These are phyloP conservation scores for Ceratocystis ficicola DNA, from an alignment of 2,329 filamentous ascomycete species.

Conservation along the genomic window DNA sequence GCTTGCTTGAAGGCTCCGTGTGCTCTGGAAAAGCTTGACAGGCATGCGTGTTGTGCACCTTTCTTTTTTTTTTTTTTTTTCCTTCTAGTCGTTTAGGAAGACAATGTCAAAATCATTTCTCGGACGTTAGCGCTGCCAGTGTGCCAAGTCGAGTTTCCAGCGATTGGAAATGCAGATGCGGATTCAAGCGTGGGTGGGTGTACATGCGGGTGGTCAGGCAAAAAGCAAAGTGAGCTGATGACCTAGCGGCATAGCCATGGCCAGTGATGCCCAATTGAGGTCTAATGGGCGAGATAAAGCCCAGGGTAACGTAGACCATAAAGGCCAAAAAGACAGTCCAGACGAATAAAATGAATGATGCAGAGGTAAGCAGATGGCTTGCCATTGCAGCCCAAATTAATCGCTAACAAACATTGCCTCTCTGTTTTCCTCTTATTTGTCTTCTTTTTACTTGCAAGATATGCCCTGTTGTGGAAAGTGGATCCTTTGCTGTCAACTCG, in stretches of 20 bases:
- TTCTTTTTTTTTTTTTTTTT: background rate
- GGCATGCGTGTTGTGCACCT: background rate
- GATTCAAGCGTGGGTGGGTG: background rate
- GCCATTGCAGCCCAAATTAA: constrained; percentile 1
- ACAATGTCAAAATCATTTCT: background rate
- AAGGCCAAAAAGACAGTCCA: background rate
- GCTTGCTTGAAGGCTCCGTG: background rate
- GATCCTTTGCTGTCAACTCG: constrained; percentile 9
- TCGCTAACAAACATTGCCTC: background rate
- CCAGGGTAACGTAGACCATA: background rate
- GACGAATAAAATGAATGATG: background rate
- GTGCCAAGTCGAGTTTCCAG: too few species aligned
- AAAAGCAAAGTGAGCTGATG: background rate
- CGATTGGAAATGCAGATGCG: too few species aligned
- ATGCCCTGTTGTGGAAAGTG: constrained; percentile 11
- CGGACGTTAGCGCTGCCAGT: too few species aligned
- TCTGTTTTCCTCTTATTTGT: background rate
- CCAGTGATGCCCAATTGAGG: background rate
- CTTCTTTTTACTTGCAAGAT: background rate
- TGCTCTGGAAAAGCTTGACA: background rate
- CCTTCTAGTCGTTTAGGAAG: background rate
- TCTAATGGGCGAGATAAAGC: background rate
- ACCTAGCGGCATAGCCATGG: background rate
- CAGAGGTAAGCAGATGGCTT: background rate
- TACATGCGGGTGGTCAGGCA: background rate